A percentile compares a stretch with the other conserved stretches of the same genome.
Conservation (phyloP, 192 early-diverging fungal species). For the Linnemannia exigua region DNA sequence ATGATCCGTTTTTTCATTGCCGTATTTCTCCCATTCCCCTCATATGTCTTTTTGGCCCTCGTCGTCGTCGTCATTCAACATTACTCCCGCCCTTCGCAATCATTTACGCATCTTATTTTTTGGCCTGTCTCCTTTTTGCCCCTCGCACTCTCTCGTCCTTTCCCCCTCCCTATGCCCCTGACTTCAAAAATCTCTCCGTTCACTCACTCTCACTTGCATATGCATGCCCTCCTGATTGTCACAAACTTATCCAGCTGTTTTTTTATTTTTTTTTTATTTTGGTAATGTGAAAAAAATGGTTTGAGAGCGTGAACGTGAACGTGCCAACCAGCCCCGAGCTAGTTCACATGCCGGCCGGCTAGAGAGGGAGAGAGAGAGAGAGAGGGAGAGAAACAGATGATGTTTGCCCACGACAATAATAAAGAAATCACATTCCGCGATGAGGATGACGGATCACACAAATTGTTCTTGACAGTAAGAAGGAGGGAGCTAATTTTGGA, state of each 20-base stretch:
- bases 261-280: too few relatives aligned
- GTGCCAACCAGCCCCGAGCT: not conserved
- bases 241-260: too few relatives aligned
- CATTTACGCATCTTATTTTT: not conserved
- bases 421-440: not conserved
- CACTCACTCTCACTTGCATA: not conserved
- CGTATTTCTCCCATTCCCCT: too few relatives aligned
- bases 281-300: not conserved
- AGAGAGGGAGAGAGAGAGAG: too few relatives aligned
- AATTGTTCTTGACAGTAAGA: too few relatives aligned
- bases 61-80: not conserved
- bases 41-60: too few relatives aligned
- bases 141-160: not conserved
- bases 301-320: not conserved
- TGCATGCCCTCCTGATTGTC: conserved; percentile 9
- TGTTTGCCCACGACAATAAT: not conserved
- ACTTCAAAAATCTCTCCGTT: not conserved
- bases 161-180: not conserved
- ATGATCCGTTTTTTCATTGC: not conserved
- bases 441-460: not conserved
- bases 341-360: not conserved
- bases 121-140: not conserved
- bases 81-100: not conserved
- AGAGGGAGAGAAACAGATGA: too few relatives aligned
- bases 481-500: conserved; percentile 3